Conservation (phyloP, 768 basidiomycete genomes). For the Boletus eberwhitei region DNA sequence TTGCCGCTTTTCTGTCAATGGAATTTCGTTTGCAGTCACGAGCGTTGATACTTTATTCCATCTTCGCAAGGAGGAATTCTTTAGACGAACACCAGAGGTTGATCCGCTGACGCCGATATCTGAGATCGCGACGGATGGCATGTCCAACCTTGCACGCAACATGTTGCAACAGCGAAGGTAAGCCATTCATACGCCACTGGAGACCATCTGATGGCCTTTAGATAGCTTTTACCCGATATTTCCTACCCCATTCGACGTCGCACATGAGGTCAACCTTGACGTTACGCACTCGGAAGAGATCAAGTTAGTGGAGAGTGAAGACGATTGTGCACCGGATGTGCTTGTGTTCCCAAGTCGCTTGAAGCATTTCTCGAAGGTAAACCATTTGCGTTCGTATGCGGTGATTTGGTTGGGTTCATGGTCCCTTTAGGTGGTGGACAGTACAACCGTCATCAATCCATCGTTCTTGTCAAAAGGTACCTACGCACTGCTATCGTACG, state of each 20-base stretch:
- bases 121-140: conserved; percentile 59
- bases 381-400: conserved; percentile 9
- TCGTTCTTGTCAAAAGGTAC: conserved; percentile 65
- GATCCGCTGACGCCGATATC: conserved; percentile 44
- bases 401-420: not conserved
- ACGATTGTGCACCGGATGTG: conserved; percentile 70
- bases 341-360: conserved; percentile 84
- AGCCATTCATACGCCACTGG: not conserved
- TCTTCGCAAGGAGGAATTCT: conserved; percentile 77
- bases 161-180: conserved; percentile 87
- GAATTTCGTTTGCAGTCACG: conserved; percentile 71
- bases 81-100: conserved; percentile 62
- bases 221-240: conserved; percentile 93
- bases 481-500: conserved; percentile 46
- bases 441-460: conserved; percentile 81
- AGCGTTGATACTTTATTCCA: conserved; percentile 90
- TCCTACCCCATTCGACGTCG: conserved; percentile 72
- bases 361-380: conserved; percentile 87
- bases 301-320: conserved; percentile 28
- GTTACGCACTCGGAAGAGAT: conserved; percentile 68
- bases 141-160: conserved; percentile 77
- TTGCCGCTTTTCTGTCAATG: conserved; percentile 79
- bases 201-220: not conserved
- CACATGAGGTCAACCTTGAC: conserved; percentile 85
- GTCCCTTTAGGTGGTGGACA: conserved; percentile 62